A percentile compares a stretch with the other conserved stretches of the same genome.
These are phyloP conservation scores for Alopecurus myosuroides DNA, from an alignment of 176 grass and related monocot species.

Conservation along the genomic window DNA sequence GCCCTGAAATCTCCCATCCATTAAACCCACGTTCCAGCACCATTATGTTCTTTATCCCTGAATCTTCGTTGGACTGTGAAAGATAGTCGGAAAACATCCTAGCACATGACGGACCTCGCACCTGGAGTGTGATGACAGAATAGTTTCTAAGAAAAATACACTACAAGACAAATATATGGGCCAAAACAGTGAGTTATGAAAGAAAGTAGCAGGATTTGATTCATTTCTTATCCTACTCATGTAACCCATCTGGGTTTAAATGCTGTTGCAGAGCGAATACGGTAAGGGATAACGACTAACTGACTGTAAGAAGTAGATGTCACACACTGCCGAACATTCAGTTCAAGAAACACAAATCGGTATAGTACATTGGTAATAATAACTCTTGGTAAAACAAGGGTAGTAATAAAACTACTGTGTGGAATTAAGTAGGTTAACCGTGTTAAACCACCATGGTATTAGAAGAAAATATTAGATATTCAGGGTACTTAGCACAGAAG, in stretches of 20 bases:
- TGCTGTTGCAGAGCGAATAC: neutral
- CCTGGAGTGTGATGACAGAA: conserved; percentile 27
- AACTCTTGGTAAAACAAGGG: neutral
- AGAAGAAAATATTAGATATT: neutral
- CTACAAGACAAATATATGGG: neutral
- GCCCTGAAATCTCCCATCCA: conserved; percentile 71
- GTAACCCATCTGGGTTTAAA: neutral
- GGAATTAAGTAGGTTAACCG: neutral
- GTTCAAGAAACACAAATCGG: neutral
- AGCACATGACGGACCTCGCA: conserved; percentile 78
- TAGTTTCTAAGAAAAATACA: neutral
- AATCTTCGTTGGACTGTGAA: conserved; percentile 41
- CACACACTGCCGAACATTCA: neutral
- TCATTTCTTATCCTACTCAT: neutral
- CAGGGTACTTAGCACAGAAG: neutral
- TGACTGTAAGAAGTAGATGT: neutral
- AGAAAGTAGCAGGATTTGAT: neutral
- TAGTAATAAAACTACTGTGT: neutral
- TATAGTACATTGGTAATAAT: neutral
- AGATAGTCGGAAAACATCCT: conserved; percentile 64
- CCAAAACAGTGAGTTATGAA: neutral
- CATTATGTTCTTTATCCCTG: conserved; percentile 56
- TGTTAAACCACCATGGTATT: neutral
- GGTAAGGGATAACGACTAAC: neutral
- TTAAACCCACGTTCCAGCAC: conserved; percentile 79